phyloP scores from a whole-genome alignment of 441 rosid species.

The Eutrema salsugineum region DNA sequence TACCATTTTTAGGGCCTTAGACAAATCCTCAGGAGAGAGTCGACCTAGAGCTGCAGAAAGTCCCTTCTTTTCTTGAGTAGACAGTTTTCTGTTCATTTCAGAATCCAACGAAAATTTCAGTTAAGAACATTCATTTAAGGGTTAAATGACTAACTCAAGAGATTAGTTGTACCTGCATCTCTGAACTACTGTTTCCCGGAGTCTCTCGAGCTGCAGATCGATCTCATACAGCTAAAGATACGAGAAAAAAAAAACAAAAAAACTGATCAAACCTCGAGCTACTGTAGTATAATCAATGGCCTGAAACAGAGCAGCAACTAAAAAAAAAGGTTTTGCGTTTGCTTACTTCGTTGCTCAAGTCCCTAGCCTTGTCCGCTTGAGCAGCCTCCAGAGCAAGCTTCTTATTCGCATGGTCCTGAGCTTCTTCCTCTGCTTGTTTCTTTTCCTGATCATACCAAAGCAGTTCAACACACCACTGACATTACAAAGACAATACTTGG shows the following conservation, averaged over 20 bases:
- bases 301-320: slow-evolving; percentile 3
- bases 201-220: slow-evolving; percentile 74
- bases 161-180: slow-evolving; percentile 63
- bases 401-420: slow-evolving; percentile 57
- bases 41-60: slow-evolving; percentile 61
- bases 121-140: background rate
- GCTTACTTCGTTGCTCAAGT: slow-evolving; percentile 75
- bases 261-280: background rate
- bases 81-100: slow-evolving; percentile 55
- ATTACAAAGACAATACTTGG: background rate
- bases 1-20: slow-evolving; percentile 81
- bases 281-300: background rate
- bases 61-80: slow-evolving; percentile 78
- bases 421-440: slow-evolving; percentile 74
- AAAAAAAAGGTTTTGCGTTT: background rate
- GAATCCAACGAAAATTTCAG: background rate
- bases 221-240: slow-evolving; percentile 68
- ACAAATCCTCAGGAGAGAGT: slow-evolving; percentile 75
- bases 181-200: slow-evolving; percentile 72
- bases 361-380: slow-evolving; percentile 72
- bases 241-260: background rate
- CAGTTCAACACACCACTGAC: background rate
- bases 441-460: slow-evolving; percentile 53
- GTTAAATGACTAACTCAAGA: background rate
- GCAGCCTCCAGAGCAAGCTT: slow-evolving; percentile 81